A percentile compares a stretch with the other conserved stretches of the same genome.
Evolutionary conservation across 768 basidiomycete species (phyloP).

Genomic region (Sistotremastrum suecicum): DNA sequence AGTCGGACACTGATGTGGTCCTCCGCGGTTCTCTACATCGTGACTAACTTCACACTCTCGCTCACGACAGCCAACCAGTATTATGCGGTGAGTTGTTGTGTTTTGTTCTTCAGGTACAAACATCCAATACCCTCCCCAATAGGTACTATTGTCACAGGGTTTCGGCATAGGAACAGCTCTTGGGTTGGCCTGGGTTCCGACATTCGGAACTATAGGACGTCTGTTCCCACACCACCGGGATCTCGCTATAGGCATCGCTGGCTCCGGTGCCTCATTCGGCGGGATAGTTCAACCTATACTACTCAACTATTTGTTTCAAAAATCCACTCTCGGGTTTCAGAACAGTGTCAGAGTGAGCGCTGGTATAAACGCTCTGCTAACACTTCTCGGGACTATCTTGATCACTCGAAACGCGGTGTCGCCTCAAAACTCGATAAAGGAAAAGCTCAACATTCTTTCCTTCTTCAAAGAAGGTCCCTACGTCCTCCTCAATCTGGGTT

Average conservation of each 20-base stretch:
- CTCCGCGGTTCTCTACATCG: slow-evolving; percentile 29
- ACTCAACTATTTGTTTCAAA: slow-evolving; percentile 30
- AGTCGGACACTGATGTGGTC: slow-evolving; percentile 31
- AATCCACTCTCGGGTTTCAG: slow-evolving; percentile 25
- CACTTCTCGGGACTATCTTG: too few relatives aligned
- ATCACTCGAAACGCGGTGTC: too few relatives aligned
- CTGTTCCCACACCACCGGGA: slow-evolving; percentile 34
- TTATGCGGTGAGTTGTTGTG: slow-evolving; percentile 22
- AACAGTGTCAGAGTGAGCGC: slow-evolving; percentile 29
- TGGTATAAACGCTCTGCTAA: slow-evolving; percentile 10
- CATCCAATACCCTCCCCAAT: too few relatives aligned
- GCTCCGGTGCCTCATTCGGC: slow-evolving; percentile 45
- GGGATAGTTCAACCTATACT: slow-evolving; percentile 49
- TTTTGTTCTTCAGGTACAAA: background rate
- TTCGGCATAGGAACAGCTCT: slow-evolving; percentile 29
- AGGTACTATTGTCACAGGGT: slow-evolving; percentile 3
- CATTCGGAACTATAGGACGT: slow-evolving; percentile 35
- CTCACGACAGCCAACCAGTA: slow-evolving; percentile 26
- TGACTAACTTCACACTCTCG: slow-evolving; percentile 33
- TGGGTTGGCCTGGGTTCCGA: slow-evolving; percentile 35
- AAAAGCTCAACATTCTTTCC: too few relatives aligned
- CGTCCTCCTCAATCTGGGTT: too few relatives aligned
- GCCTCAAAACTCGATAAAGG: too few relatives aligned
- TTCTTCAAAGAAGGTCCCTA: too few relatives aligned
- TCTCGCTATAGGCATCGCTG: slow-evolving; percentile 40